Evolutionary conservation across 129 eudicot genomes (phyloP).

Genomic region (Centella asiatica): DNA sequence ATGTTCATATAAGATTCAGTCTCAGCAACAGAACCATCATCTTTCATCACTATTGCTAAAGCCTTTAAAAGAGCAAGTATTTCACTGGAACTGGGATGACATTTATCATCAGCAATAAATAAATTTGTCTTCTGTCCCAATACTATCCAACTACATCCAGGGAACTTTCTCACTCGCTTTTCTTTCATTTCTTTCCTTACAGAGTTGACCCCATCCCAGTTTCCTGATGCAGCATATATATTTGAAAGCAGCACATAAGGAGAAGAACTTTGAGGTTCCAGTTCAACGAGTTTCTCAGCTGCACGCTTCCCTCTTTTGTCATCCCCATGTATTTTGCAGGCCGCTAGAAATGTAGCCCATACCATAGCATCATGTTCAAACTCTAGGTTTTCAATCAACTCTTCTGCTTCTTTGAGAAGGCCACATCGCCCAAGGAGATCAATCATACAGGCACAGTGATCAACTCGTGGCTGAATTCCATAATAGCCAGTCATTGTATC

Average conservation of each 20-base stretch:
- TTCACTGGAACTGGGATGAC: slow-evolving; percentile 31
- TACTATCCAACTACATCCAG: slow-evolving; percentile 75
- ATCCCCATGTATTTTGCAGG: slow-evolving; percentile 85
- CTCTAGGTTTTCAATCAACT: slow-evolving; percentile 39
- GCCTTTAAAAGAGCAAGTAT: slow-evolving; percentile 36
- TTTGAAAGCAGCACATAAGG: slow-evolving; percentile 78
- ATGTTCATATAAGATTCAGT: slow-evolving; percentile 12
- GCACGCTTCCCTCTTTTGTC: slow-evolving; percentile 67
- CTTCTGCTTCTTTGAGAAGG: slow-evolving; percentile 68
- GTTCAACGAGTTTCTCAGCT: slow-evolving; percentile 56
- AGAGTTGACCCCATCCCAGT: slow-evolving; percentile 64
- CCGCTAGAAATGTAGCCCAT: slow-evolving; percentile 82
- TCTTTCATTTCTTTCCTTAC: slow-evolving; percentile 67
- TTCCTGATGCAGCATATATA: slow-evolving; percentile 81
- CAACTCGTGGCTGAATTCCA: slow-evolving; percentile 52
- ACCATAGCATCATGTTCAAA: slow-evolving; percentile 63
- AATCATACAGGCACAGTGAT: slow-evolving; percentile 91
- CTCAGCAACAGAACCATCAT: slow-evolving; percentile 21
- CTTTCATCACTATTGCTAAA: slow-evolving; percentile 32
- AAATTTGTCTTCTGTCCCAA: slow-evolving; percentile 30
- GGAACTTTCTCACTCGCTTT: slow-evolving; percentile 51
- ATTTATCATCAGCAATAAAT: slow-evolving; percentile 40
- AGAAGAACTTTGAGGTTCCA: slow-evolving; percentile 75
- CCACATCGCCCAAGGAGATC: slow-evolving; percentile 95
- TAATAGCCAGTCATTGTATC: slow-evolving; percentile 42